Evolutionary conservation across 306 rosid genomes (phyloP), one percentile per base, ranked within the genome.

Genomic region (Acacia melanoxylon): DNA sequence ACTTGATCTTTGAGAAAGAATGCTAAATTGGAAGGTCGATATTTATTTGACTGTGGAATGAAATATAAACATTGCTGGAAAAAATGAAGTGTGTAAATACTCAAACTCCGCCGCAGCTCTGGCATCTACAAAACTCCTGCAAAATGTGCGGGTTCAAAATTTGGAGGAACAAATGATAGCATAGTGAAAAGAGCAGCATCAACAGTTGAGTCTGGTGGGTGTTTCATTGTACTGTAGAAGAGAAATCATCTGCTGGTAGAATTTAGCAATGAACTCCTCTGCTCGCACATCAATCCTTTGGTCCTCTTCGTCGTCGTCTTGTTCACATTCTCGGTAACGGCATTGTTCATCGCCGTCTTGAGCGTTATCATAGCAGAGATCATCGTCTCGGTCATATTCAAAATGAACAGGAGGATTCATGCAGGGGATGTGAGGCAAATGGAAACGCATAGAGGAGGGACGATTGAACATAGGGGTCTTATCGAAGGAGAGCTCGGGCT

Each of bases 401-500:
- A 88, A 93, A 74, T 91, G 93, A 35, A 90, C 92, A 0, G 52
- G 85, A 0, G 94, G 89, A 31, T 86, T 95, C 24, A 93, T 83
- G 76, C 98, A 95, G 1, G 97, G 97, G 58, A 94, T 86, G 85
- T 68, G 88, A 52, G 92, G 92, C 51, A 90, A 54, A 85, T 82
- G 88, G 81, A 90, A 91, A 29, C 97, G 87, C 94, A 85, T 27
- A 31, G 93, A 92, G 33, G 87, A 35, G 1, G 90, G 91, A 10
- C 91, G 93, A 22, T 84, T 83, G 83, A 93, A 89, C 51, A 93
- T 73, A 0, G 99, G 96, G 0, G 96, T 95, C 86, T 91, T 40
- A 10, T 95, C 94, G 61, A 95, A 95, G 17, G 99, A 95, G 5
- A 95, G 91, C 87, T 95, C 87, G 0, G 93, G 91, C 70, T 95